phyloP scores from a whole-genome alignment of 2,329 filamentous ascomycete species.

The Ophiocordyceps camponoti-floridani region DNA sequence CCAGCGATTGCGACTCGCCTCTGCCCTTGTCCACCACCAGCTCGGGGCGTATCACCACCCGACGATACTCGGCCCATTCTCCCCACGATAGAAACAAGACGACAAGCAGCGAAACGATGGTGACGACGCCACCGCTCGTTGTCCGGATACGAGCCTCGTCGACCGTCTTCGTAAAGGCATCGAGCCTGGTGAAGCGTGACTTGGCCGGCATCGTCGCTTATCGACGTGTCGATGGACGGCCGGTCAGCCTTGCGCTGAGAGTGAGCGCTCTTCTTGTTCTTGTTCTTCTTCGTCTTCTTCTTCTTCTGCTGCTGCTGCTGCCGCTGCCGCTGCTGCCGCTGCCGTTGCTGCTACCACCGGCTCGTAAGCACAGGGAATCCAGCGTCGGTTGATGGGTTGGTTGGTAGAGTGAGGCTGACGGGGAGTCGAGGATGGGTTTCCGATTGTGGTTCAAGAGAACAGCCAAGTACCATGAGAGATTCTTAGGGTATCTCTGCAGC shows the following conservation, averaged over 20 bases:
- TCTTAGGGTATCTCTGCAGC: neutral
- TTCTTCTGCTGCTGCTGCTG: too few species aligned
- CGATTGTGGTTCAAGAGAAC: neutral
- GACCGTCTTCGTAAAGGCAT: slow-evolving; percentile 98
- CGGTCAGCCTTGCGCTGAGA: neutral
- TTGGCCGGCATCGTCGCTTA: slow-evolving; percentile 55
- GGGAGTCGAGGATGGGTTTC: neutral
- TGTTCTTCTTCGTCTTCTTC: too few species aligned
- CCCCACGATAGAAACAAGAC: slow-evolving; percentile 82
- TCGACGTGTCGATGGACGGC: neutral
- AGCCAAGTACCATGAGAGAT: neutral
- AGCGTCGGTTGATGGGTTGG: too few species aligned
- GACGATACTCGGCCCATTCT: slow-evolving; percentile 89
- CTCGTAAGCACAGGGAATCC: too few species aligned
- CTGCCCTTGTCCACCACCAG: slow-evolving; percentile 90
- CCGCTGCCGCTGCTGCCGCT: too few species aligned
- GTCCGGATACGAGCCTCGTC: slow-evolving; percentile 95
- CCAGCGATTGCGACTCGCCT: slow-evolving; percentile 33
- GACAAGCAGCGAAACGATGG: slow-evolving; percentile 73
- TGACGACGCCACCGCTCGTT: slow-evolving; percentile 88
- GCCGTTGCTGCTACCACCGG: too few species aligned
- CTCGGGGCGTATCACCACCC: slow-evolving; percentile 75
- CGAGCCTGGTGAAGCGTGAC: slow-evolving; percentile 87
- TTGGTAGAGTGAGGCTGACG: neutral
- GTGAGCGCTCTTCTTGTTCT: too few species aligned